Evolutionary conservation across 176 grass and related monocot genomes (phyloP), one percentile per base, ranked within the genome.

Genomic region (Saccharum spontaneum): DNA sequence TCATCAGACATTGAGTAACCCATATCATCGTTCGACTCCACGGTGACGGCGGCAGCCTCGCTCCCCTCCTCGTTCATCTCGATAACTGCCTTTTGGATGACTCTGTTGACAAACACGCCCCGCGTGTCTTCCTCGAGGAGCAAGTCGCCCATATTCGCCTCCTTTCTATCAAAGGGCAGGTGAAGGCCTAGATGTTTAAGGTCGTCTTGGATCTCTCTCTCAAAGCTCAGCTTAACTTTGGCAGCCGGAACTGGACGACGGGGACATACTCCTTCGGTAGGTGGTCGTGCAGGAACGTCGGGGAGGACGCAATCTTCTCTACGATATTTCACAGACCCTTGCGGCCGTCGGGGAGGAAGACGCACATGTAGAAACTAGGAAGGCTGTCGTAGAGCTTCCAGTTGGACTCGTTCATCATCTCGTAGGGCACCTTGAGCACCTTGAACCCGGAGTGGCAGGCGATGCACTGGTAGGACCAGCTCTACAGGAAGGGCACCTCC

Each of bases 161-260:
- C 1, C 57, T 3, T 2, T 0, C 0, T 1, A 1, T 11, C 0
- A 54, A 90, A 82, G 24, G 83, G 78, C 4, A 41, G 49, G 0
- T 0, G 7, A n/a, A 86, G 31, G 8, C 78, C 78, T 7, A 82
- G 22, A 12, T 31, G 50, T 2, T 6, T 3, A 8, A 90, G 67
- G 13, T 66, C 23, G 1, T 30, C 10, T 20, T 23, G 0, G 22
- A 78, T 82, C 64, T 41, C 43, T 23, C 33, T 66, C 43, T 11
- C 33, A 24, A 44, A 81, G 10, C 26, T 8, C 4, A 90, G 70
- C 61, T 82, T 90, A 90, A 86, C 73, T 82, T 90, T 7, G 88
- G 84, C 24, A 90, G 48, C 65, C 8, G 75, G 66, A 86, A 90
- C 17, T 73, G 26, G 49, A 67, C 18, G 15, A 85, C 69, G 16